Conservation (phyloP, 2,329 filamentous ascomycete species). For the Ciborinia camelliae region DNA sequence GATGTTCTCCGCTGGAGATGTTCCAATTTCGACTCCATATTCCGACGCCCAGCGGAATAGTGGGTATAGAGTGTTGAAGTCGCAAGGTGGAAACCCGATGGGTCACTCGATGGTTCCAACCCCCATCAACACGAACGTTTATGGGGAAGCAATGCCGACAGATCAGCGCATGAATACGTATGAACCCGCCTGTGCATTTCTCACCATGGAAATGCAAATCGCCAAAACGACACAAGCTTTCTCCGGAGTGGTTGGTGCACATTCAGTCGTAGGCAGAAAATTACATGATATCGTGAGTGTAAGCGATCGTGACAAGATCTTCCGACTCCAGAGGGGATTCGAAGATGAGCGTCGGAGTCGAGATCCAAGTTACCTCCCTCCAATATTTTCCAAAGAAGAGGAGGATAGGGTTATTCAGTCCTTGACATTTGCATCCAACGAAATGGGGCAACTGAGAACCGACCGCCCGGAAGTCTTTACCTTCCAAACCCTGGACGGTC, state of each 20-base stretch:
- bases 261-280: conserved; percentile 47
- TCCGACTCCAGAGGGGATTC: conserved; percentile 49
- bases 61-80: conserved; percentile 54
- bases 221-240: conserved; percentile 56
- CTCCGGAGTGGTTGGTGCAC: conserved; percentile 51
- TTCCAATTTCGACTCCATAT: conserved; percentile 44
- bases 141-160: conserved; percentile 36
- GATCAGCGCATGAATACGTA: conserved; percentile 38
- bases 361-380: conserved; percentile 60
- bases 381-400: conserved; percentile 54
- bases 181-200: conserved; percentile 53
- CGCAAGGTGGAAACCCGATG: conserved; percentile 42
- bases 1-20: conserved; percentile 46
- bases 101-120: conserved; percentile 47
- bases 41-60: conserved; percentile 44
- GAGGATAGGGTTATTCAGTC: conserved; percentile 54
- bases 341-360: conserved; percentile 53
- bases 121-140: conserved; percentile 49
- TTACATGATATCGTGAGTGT: conserved; percentile 53
- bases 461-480: conserved; percentile 54
- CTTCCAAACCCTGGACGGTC: conserved; percentile 52
- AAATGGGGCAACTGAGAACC: conserved; percentile 50
- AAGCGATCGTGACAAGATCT: conserved; percentile 52
- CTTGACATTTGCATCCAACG: conserved; percentile 53
- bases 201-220: conserved; percentile 57